Conservation (phyloP, 805 yeast genomes). For the Zygosaccharomyces pseudorouxii region DNA sequence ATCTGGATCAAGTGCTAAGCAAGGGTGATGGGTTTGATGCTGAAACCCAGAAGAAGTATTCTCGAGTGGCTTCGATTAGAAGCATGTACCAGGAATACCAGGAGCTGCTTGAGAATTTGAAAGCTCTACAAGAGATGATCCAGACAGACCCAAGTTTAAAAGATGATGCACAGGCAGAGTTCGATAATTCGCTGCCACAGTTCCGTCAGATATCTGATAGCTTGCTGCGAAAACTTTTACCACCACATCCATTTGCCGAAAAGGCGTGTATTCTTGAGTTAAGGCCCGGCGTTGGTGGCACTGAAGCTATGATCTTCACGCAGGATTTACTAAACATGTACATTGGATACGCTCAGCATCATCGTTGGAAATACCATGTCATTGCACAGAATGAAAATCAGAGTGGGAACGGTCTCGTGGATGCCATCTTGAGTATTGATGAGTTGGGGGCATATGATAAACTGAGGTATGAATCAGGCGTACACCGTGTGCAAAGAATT, state of each 20-base stretch:
- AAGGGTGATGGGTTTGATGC: conserved; percentile 42
- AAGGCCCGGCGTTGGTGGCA: conserved; percentile 95
- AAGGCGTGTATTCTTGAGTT: conserved; percentile 76
- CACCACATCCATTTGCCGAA: conserved; percentile 72
- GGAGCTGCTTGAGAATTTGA: conserved; percentile 30
- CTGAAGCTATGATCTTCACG: conserved; percentile 86
- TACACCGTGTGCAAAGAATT: conserved; percentile 90
- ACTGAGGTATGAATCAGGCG: conserved; percentile 85
- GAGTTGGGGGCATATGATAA: conserved; percentile 71
- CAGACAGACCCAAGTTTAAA: conserved; percentile 35
- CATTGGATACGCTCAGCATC: conserved; percentile 56
- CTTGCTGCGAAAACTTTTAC: conserved; percentile 59
- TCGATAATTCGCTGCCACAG: conserved; percentile 43
- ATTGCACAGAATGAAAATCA: conserved; percentile 53
- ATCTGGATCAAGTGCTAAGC: conserved; percentile 41
- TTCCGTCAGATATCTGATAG: conserved; percentile 41
- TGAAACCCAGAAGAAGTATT: conserved; percentile 45
- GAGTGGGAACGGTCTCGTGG: conserved; percentile 63
- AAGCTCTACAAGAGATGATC: conserved; percentile 36
- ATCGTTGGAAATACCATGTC: conserved; percentile 63
- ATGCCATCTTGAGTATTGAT: conserved; percentile 70
- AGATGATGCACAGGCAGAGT: conserved; percentile 60
- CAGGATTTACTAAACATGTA: conserved; percentile 81
- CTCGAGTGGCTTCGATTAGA: conserved; percentile 43
- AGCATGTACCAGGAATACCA: conserved; percentile 41